A percentile compares a stretch with the other conserved stretches of the same genome.
phyloP scores from a whole-genome alignment of 495 filamentous ascomycete genomes.

The Podospora bellae-mahoneyi region DNA sequence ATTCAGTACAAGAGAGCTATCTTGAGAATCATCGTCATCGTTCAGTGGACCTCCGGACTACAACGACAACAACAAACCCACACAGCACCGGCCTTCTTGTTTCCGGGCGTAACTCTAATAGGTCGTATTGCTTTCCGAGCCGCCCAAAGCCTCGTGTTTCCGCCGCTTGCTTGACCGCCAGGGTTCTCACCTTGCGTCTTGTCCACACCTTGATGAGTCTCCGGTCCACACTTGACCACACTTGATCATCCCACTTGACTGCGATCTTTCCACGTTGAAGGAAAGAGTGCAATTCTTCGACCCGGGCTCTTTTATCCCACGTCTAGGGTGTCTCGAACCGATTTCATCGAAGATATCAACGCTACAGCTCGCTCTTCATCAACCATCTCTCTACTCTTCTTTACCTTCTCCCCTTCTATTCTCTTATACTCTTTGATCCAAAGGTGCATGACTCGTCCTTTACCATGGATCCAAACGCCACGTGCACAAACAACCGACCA shows the following conservation, averaged over 20 bases:
- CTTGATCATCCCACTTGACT: background rate
- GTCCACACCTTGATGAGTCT: background rate
- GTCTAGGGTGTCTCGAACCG: background rate
- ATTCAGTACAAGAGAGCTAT: background rate
- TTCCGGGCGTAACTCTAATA: background rate
- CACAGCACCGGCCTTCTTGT: background rate
- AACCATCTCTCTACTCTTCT: background rate
- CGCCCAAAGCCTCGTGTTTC: no score
- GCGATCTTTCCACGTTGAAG: background rate
- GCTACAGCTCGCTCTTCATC: background rate
- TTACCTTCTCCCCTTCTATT: background rate
- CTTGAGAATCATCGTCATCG: background rate
- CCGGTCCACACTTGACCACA: no score
- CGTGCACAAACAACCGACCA: slow-evolving; percentile 1
- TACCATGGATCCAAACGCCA: background rate
- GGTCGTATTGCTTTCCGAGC: background rate
- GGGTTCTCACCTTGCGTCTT: background rate
- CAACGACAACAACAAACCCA: background rate
- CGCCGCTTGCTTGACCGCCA: background rate
- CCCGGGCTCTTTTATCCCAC: no score
- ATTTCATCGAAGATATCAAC: background rate
- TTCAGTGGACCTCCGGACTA: background rate
- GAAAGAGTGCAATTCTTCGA: background rate
- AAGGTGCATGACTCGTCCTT: background rate
- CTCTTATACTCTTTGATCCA: background rate